Base-by-base conservation (phyloP, 73 alveolate genomes). In the Stentor roeselii region DNA sequence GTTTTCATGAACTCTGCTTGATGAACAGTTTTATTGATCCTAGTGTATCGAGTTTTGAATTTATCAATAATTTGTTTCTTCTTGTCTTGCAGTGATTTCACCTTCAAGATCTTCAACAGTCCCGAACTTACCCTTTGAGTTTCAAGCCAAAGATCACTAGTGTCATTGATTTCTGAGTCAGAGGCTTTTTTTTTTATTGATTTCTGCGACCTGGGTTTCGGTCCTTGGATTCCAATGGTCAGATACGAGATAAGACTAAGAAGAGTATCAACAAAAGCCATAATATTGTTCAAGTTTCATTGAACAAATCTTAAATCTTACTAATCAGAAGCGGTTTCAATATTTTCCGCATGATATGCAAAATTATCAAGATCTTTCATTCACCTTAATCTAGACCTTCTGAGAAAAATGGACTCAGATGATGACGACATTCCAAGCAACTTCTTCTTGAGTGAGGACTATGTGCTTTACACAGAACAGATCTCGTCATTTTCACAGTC, bases 401-500 rank as follows among this genome's bases (percentile, higher is more conserved):
- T n/a, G n/a, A n/a, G n/a, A n/a, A n/a, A n/a, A n/a, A n/a, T n/a
- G n/a, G 67, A 50, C 67, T 11, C 6, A 50, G 21, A 11, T 6
- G 67, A 50, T 21, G 80, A 67, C n/a, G 80, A 67, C 15, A 67
- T 67, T 11, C 80, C 80, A 30, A 40, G 34, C 21, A 32, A 67
- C 11, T 67, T 67, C 34, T 67, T 67, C 41, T 30, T 67, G 21
- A 21, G 80, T 34, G 80, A 67, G 34, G 80, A 67, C 2, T 67
- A 67, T 2, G 34, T 21, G 11, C 2, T 30, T 27, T 67, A 27
- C 37, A 67, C n/a, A 21, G 80, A 67, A 67, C 0, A 21, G 0
- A 21, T 67, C 82, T 58, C 78, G 32, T 91, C 59, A 3, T 32
- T 87, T 78, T 59, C 50, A 67, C 90, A 91, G 40, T 27, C 74